Conservation (phyloP, 2,329 filamentous ascomycete genomes). For the Arthrobotrys musiformis region DNA sequence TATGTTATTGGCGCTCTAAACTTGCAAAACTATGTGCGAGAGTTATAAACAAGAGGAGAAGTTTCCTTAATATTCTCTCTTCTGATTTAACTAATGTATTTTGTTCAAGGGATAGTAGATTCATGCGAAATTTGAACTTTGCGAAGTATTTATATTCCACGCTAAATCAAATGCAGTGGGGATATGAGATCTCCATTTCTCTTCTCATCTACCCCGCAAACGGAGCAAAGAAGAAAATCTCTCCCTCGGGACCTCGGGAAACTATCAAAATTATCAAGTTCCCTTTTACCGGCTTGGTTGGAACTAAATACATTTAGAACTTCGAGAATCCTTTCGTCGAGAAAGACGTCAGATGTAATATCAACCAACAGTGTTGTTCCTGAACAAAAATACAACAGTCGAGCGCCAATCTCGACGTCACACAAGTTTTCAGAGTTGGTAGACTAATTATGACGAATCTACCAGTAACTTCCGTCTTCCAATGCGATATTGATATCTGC, state of each 20-base stretch:
- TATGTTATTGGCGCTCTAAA: neutral
- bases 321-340: neutral
- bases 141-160: neutral
- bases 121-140: neutral
- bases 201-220: slow-evolving; percentile 10
- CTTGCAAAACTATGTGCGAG: neutral
- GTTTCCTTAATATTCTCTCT: neutral
- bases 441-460: neutral
- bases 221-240: neutral
- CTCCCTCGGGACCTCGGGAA: slow-evolving; percentile 18
- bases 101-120: no score
- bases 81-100: no score
- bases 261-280: neutral
- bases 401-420: neutral
- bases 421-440: no score
- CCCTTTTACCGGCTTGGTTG: neutral
- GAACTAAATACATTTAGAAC: neutral
- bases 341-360: slow-evolving; percentile 18
- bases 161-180: neutral
- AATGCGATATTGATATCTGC: neutral
- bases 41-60: neutral
- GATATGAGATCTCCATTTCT: neutral
- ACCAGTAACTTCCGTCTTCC: neutral
- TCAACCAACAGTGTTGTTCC: slow-evolving; percentile 25
- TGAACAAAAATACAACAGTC: slow-evolving; percentile 14